Evolutionary conservation across 2,329 filamentous ascomycete genomes (phyloP).

Genomic region (Nemania abortiva): DNA sequence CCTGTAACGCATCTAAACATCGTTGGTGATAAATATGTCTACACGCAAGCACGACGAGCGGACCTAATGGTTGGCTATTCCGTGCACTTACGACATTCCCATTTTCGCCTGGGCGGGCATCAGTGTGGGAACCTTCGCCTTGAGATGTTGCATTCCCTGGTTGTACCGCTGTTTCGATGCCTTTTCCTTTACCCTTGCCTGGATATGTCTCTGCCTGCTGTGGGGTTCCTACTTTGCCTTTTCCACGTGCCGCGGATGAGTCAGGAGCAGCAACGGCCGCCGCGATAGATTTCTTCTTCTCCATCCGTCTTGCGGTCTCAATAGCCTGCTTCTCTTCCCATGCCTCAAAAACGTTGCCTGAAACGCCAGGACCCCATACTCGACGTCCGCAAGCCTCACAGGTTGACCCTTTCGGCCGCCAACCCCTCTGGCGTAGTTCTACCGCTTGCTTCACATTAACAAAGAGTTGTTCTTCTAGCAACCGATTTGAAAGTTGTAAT

Average conservation of each 20-base stretch:
- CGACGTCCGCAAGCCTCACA: constrained; percentile 88
- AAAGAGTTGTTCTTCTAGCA: constrained; percentile 91
- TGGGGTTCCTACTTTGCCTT: constrained; percentile 49
- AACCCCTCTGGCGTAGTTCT: constrained; percentile 82
- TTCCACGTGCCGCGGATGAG: constrained; percentile 47
- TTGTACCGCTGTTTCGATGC: constrained; percentile 53
- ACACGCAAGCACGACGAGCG: constrained; percentile 76
- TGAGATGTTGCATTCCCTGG: constrained; percentile 27
- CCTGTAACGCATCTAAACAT: constrained; percentile 75
- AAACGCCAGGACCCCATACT: constrained; percentile 90
- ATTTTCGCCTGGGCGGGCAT: constrained; percentile 56
- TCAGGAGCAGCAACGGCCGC: constrained; percentile 41
- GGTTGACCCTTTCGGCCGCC: constrained; percentile 86
- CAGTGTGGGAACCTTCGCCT: constrained; percentile 18
- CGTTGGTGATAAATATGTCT: constrained; percentile 77
- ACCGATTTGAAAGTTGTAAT: constrained; percentile 82
- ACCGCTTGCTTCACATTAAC: constrained; percentile 82
- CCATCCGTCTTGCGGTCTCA: constrained; percentile 61
- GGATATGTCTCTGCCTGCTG: constrained; percentile 45
- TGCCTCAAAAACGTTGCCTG: constrained; percentile 79
- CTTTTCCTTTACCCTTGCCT: constrained; percentile 67
- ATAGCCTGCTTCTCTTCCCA: constrained; percentile 76
- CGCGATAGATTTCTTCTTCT: constrained; percentile 56
- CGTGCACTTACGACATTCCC: constrained; percentile 50
- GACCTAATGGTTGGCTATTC: constrained; percentile 66